phyloP scores from a whole-genome alignment of 202 grass and related monocot species.

The Elaeis oleifera region DNA sequence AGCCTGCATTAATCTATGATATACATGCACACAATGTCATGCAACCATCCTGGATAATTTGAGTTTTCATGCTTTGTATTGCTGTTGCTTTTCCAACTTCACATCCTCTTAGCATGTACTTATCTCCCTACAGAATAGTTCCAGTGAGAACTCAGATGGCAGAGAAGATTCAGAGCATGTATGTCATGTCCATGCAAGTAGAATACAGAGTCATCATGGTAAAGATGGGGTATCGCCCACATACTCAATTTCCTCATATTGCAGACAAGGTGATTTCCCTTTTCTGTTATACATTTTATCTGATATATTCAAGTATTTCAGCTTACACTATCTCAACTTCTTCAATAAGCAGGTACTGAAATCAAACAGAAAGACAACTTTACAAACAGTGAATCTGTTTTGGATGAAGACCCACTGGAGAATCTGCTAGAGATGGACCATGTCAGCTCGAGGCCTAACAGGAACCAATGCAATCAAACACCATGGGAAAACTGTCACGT shows the following conservation, averaged over 20 bases:
- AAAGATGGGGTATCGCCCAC: background rate
- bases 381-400: background rate
- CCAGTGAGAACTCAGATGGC: no score
- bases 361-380: background rate
- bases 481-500: background rate
- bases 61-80: no score
- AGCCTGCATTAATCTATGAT: no score
- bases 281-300: background rate
- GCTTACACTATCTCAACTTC: background rate
- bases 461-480: background rate
- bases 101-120: no score
- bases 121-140: no score
- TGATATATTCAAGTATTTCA: background rate
- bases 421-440: background rate
- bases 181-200: background rate
- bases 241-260: slow-evolving; percentile 2
- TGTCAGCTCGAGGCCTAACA: background rate
- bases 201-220: background rate
- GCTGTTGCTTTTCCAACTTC: no score
- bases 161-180: no score
- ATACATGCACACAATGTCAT: no score
- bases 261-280: background rate
- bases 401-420: background rate
- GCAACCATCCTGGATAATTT: no score
- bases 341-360: slow-evolving; percentile 1